Evolutionary conservation across 345 rosid species (phyloP).

Genomic region (Eucalyptus erythrocorys): DNA sequence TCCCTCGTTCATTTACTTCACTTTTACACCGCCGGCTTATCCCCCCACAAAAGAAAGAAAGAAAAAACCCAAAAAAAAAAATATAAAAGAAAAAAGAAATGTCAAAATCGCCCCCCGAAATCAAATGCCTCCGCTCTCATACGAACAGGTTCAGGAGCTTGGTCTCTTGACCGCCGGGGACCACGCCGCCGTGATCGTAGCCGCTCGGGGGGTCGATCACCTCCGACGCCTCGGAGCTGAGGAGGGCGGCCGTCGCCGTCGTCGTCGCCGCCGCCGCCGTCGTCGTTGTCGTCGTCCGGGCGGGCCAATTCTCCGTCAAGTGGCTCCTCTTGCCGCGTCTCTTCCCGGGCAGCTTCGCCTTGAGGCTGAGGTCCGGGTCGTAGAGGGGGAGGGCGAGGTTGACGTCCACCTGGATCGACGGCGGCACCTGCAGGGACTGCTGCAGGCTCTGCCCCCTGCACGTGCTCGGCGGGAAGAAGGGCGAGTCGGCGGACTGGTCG

Average conservation of each 20-base stretch:
- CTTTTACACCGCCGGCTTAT: conserved; percentile 4
- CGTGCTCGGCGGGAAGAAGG: neutral
- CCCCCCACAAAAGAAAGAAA: neutral
- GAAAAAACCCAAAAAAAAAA: neutral
- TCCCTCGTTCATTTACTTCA: neutral
- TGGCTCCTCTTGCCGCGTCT: conserved; percentile 11
- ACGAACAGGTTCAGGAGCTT: conserved; percentile 62
- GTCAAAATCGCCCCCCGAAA: neutral
- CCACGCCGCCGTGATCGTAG: neutral
- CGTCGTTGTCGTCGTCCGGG: neutral
- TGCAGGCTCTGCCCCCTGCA: neutral
- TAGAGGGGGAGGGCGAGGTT: neutral
- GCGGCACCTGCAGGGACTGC: neutral
- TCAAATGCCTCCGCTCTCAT: conserved; percentile 3
- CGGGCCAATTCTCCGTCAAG: conserved; percentile 6
- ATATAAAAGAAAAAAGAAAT: neutral
- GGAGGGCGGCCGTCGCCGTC: neutral
- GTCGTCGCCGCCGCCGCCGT: neutral
- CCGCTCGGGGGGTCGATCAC: neutral
- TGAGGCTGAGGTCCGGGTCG: neutral
- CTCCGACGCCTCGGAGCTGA: conserved; percentile 2
- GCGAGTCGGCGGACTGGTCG: neutral
- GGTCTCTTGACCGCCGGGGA: conserved; percentile 1
- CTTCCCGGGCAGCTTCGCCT: neutral
- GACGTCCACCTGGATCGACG: neutral